Conservation (phyloP, 1,284 basidiomycete genomes). For the Marasmius fiardii region DNA sequence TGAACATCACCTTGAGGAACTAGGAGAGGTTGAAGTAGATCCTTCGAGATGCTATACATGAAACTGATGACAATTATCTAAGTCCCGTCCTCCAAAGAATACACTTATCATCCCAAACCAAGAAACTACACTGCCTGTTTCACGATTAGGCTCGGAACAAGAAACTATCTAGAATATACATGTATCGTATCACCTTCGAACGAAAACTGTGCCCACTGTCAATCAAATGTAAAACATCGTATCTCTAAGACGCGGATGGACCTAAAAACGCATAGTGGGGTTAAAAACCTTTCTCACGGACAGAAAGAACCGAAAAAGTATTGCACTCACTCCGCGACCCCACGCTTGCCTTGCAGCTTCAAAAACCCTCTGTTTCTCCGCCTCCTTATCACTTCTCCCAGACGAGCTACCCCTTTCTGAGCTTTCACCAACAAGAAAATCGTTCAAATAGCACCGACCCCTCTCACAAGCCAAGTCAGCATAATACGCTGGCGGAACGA, state of each 20-base stretch:
- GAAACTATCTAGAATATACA: background rate
- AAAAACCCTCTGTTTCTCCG: background rate
- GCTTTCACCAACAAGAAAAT: conserved; percentile 50
- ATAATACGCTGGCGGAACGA: conserved; percentile 74
- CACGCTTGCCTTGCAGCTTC: conserved; percentile 1
- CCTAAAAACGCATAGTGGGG: conserved; percentile 19
- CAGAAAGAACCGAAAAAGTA: background rate
- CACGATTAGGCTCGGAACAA: too few relatives aligned
- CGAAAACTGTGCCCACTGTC: too few relatives aligned
- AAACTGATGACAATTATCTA: too few relatives aligned
- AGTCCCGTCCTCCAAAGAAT: too few relatives aligned
- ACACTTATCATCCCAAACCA: too few relatives aligned
- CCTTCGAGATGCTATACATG: too few relatives aligned
- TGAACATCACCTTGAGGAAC: too few relatives aligned
- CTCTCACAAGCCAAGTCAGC: conserved; percentile 76
- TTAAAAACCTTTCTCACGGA: conserved; percentile 18
- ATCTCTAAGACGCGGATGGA: conserved; percentile 51
- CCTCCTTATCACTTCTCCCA: conserved; percentile 25
- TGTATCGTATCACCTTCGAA: conserved; percentile 13
- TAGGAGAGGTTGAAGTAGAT: too few relatives aligned
- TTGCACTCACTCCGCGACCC: conserved; percentile 17
- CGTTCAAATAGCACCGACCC: conserved; percentile 66
- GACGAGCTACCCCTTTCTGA: conserved; percentile 19
- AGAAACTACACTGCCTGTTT: too few relatives aligned
- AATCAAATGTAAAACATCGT: conserved; percentile 75